These are phyloP conservation scores for Auricularia sp. DNA, from an alignment of 768 basidiomycete genomes.

Conservation along the genomic window DNA sequence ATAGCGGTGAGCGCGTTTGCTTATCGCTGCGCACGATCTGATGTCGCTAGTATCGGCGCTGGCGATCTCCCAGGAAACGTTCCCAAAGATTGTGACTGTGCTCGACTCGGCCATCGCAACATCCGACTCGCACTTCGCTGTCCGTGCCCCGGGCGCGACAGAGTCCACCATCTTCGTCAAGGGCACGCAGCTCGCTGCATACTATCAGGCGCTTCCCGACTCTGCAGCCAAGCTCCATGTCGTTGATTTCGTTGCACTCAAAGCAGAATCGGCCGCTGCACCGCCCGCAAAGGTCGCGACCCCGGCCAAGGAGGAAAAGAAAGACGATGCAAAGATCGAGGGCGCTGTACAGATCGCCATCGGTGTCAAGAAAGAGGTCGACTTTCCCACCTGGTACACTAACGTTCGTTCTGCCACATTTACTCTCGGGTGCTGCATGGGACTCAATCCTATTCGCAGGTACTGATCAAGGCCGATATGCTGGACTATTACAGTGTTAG, in stretches of 20 bases:
- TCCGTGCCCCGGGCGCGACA: constrained; percentile 61
- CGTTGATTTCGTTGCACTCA: constrained; percentile 61
- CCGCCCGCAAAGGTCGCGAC: constrained; percentile 18
- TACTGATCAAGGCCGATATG: constrained; percentile 98
- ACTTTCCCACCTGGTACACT: constrained; percentile 91
- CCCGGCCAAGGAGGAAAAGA: constrained; percentile 36
- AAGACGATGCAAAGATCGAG: constrained; percentile 73
- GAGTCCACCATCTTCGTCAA: constrained; percentile 66
- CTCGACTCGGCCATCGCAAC: constrained; percentile 72
- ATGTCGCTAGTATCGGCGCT: constrained; percentile 62
- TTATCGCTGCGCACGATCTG: constrained; percentile 4
- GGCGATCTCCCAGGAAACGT: constrained; percentile 52
- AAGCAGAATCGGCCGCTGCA: constrained; percentile 30
- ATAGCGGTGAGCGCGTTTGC: constrained; percentile 56
- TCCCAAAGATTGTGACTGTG: constrained; percentile 63
- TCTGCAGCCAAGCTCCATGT: constrained; percentile 55
- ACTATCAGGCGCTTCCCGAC: constrained; percentile 64
- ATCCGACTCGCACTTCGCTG: constrained; percentile 56
- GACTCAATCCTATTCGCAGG: constrained; percentile 40
- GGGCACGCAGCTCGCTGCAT: constrained; percentile 63
- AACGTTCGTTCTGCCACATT: constrained; percentile 37
- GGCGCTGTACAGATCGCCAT: constrained; percentile 88
- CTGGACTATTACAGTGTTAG: constrained; percentile 98
- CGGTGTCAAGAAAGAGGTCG: constrained; percentile 90
- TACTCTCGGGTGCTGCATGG: constrained; percentile 16